A percentile compares a stretch with the other conserved stretches of the same genome.
Conservation (phyloP, 1,284 basidiomycete genomes). For the Sanghuangporus baumii region DNA sequence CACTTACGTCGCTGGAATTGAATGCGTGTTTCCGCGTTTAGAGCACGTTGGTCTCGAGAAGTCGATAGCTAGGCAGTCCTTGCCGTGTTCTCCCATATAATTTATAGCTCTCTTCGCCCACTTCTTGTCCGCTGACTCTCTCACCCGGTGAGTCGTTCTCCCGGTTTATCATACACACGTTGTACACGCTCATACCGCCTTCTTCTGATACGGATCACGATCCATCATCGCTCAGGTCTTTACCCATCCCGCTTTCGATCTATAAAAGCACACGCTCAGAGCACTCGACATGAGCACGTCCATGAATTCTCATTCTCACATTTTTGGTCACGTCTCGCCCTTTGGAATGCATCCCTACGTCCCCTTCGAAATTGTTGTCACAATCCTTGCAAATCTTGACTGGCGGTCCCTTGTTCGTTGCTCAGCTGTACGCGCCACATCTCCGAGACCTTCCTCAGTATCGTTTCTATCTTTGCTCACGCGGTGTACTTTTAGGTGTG, state of each 20-base stretch:
- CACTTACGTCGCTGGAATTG: not conserved
- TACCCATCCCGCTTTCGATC: not conserved
- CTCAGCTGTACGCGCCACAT: slow-evolving; percentile 20
- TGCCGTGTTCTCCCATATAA: not conserved
- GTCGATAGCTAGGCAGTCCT: not conserved
- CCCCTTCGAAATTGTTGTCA: slow-evolving; percentile 25
- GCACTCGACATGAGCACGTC: not conserved
- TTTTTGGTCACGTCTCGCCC: not conserved
- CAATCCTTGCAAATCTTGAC: slow-evolving; percentile 24
- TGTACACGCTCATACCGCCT: not conserved
- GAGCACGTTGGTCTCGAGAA: not conserved
- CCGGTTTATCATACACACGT: not conserved
- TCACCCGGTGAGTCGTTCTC: not conserved
- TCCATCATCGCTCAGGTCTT: not conserved
- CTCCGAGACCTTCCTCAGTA: not conserved
- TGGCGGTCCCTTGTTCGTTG: slow-evolving; percentile 22
- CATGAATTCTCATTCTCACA: not conserved
- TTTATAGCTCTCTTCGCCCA: not conserved
- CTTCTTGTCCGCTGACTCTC: not conserved
- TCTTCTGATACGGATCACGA: not conserved
- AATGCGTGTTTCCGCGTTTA: not conserved
- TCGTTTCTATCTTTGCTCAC: not conserved
- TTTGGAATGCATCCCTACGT: slow-evolving; percentile 18
- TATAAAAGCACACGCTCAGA: not conserved
- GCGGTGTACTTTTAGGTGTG: slow-evolving; percentile 34